Evolutionary conservation across 805 yeast genomes (phyloP).

Genomic region (Saccharomyces eubayanus): DNA sequence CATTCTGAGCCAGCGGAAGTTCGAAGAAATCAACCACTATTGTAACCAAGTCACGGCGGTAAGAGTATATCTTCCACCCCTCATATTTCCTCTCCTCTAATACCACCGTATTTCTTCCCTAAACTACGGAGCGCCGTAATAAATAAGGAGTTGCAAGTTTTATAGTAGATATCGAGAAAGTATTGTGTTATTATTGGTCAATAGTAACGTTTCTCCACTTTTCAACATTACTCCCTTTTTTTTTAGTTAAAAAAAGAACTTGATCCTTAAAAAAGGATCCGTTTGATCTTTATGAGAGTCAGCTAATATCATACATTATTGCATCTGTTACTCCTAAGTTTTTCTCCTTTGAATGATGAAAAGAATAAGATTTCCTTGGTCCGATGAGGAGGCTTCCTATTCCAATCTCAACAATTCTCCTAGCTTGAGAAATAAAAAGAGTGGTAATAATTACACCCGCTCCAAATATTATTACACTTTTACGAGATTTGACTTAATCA

Average conservation of each 20-base stretch:
- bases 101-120: background rate
- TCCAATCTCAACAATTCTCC: background rate
- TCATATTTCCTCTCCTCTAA: background rate
- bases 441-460: background rate
- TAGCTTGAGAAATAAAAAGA: background rate
- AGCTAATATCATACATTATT: background rate
- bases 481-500: background rate
- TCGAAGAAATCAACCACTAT: background rate
- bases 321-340: background rate
- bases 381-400: background rate
- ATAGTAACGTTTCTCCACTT: background rate
- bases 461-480: background rate
- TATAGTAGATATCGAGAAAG: background rate
- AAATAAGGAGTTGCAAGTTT: background rate
- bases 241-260: background rate
- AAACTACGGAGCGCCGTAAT: background rate
- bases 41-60: background rate
- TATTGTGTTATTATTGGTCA: background rate
- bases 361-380: background rate
- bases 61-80: background rate
- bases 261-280: background rate
- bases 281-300: background rate
- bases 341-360: background rate
- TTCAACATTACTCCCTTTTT: background rate
- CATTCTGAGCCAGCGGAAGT: background rate